A percentile compares a stretch with the other conserved stretches of the same genome.
Conservation (phyloP, 169 alveolate species). For the Ichthyophthirius multifiliis region DNA sequence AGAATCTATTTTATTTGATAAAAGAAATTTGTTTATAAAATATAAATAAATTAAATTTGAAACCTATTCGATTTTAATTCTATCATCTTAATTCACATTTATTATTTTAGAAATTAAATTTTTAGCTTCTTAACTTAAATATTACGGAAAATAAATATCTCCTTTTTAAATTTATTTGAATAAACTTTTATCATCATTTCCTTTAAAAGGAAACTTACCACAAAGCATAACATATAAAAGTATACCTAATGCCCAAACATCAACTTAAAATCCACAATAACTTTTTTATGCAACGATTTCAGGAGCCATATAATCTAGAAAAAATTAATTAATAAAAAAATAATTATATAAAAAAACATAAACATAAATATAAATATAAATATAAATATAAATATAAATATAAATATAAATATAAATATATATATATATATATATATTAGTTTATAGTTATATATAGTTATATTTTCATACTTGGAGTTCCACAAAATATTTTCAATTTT, state of each 20-base stretch:
- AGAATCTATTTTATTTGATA: too few relatives aligned
- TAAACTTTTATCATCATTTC: conserved; percentile 59
- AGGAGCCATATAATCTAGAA: conserved; percentile 82
- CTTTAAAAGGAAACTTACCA: conserved; percentile 68
- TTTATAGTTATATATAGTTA: background rate
- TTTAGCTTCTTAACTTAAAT: conserved; percentile 26
- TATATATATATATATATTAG: too few relatives aligned
- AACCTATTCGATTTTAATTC: conserved; percentile 16
- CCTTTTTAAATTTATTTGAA: conserved; percentile 48
- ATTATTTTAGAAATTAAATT: conserved; percentile 28
- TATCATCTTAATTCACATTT: conserved; percentile 40
- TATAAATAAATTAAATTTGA: too few relatives aligned
- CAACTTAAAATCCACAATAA: conserved; percentile 70
- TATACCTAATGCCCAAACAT: conserved; percentile 81
- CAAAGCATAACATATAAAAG: conserved; percentile 58
- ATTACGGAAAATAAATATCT: conserved; percentile 22
- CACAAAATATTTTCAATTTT: conserved; percentile 79
- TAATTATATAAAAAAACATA: too few relatives aligned
- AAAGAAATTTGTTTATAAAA: too few relatives aligned
- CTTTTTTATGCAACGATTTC: conserved; percentile 73
- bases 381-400: too few relatives aligned
- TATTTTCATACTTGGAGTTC: conserved; percentile 86
- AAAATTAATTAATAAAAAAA: background rate
- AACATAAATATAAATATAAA: too few relatives aligned
- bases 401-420: too few relatives aligned